Base-by-base conservation (phyloP, 2,329 filamentous ascomycete genomes). In the Fusarium proliferatum region DNA sequence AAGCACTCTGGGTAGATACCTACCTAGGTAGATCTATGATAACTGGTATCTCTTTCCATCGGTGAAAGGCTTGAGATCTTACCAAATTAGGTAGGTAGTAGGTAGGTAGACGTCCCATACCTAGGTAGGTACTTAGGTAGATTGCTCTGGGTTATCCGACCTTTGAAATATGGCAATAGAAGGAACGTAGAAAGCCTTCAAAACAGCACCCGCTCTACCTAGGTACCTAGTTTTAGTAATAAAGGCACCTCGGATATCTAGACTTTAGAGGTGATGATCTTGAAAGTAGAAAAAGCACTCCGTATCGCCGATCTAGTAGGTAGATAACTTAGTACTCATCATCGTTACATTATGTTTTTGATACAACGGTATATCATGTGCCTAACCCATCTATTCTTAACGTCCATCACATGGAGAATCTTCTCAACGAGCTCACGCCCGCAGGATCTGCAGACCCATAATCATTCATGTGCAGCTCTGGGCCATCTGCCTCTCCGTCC, bases 381-480 rank as follows among this genome's bases (percentile, higher is more conserved):
- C 10, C 19, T 46, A 16, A 12, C 17, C 21, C 10, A 15, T 23
- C 11, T 19, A 17, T 23, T 30, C 21, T 17, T n/a, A 19, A 26
- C n/a, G 11, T 7, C 26, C 26, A 28, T 63, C n/a, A 68, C 67
- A 69, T 69, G 7, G 67, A 69, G 34, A 64, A 69, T 28, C 65
- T 69, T 38, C 65, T 69, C 9, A 59, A 21, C 39, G 67, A 53
- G 12, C 66, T 64, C 36, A 64, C 45, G 11, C 45, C 65, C 9
- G 28, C 41, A 23, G 45, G 43, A 21, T 69, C 52, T 39, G 51
- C 65, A 8, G 65, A 48, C 13, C 43, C 36, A 42, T 65, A 46
- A 15, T 38, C 26, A n/a, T 38, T 53, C 42, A 65, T 39, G 23
- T 69, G 41, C 36, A 69, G n/a, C 4, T 30, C 66, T 9, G n/a